Base-by-base conservation (phyloP, 78 protist species). In the Neovahlkampfia damariscottae region DNA sequence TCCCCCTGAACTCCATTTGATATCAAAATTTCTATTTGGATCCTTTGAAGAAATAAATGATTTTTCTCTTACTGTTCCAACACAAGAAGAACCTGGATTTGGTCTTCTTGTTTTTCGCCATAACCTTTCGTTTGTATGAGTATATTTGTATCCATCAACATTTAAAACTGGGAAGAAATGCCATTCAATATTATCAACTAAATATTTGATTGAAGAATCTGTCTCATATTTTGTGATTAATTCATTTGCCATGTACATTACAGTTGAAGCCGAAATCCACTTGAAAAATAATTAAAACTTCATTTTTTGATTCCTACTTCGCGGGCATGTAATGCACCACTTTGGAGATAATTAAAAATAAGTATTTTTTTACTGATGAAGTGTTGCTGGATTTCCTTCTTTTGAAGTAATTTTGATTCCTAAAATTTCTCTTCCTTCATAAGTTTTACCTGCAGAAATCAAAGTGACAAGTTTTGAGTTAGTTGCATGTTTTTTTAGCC, bases 241-340 rank as follows among this genome's bases (percentile, higher is more conserved):
- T 38, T 40, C 31, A 19, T 73, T 2, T 31, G 32, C 4, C 28
- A 59, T 9, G 71, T 71, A 70, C 27, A 40, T 0, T 7, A 10
- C 68, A 8, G 82, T 78, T 3, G 73, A 40, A 37, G 82, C 80
- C 8, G 68, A 70, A 32, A 76, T 3, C 77, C 77, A 78, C 73
- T 74, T n/a, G n/a, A n/a, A n/a, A n/a, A n/a, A n/a, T n/a, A n/a
- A n/a, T n/a, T n/a, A n/a, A n/a, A n/a, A n/a, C n/a, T n/a, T n/a
- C n/a, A n/a, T n/a, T n/a, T n/a, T n/a, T n/a, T n/a, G n/a, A n/a
- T n/a, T n/a, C n/a, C n/a, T n/a, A n/a, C n/a, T 3, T 78, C 82
- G 28, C 84, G 72, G 32, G 84, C 84, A 70, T 80, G 84, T 59
- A 73, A 59, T 6, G 38, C 76, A n/a, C n/a, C n/a, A n/a, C n/a